phyloP scores from a whole-genome alignment of 768 basidiomycete species.

The Boletus tomentosulus region DNA sequence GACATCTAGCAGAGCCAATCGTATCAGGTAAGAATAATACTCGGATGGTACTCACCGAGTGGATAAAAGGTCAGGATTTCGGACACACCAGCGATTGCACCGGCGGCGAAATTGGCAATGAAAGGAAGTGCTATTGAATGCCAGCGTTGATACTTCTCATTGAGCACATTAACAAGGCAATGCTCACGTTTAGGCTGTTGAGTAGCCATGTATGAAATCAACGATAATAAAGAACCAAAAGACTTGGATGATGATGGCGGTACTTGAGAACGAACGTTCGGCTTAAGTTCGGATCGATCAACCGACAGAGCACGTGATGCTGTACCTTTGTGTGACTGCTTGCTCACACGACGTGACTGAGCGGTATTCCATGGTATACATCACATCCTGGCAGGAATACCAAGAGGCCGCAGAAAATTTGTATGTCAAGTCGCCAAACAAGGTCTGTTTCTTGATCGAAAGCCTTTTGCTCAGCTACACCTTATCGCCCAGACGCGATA shows the following conservation, averaged over 20 bases:
- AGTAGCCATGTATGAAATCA: constrained; percentile 19
- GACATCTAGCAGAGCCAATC: constrained; percentile 60
- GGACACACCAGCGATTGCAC: constrained; percentile 91
- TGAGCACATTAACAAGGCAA: background rate
- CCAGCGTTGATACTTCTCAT: background rate
- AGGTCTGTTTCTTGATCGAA: constrained; percentile 42
- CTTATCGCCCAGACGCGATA: constrained; percentile 66
- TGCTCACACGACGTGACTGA: constrained; percentile 10
- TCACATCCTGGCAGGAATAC: constrained; percentile 85
- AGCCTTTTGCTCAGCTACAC: background rate
- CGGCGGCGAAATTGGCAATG: constrained; percentile 86
- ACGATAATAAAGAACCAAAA: background rate
- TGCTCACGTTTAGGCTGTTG: constrained; percentile 32
- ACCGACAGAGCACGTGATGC: constrained; percentile 8
- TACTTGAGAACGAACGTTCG: background rate
- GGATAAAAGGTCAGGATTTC: constrained; percentile 86
- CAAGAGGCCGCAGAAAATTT: constrained; percentile 86
- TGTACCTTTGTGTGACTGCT: constrained; percentile 8
- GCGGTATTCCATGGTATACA: constrained; percentile 58
- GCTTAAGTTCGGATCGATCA: background rate
- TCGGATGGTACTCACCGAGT: constrained; percentile 55
- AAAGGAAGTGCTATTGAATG: constrained; percentile 67
- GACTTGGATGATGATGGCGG: background rate
- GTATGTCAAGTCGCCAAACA: constrained; percentile 74
- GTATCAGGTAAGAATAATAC: background rate